Evolutionary conservation across 1,284 basidiomycete genomes (phyloP).

Genomic region (Irpex rosettiformis): DNA sequence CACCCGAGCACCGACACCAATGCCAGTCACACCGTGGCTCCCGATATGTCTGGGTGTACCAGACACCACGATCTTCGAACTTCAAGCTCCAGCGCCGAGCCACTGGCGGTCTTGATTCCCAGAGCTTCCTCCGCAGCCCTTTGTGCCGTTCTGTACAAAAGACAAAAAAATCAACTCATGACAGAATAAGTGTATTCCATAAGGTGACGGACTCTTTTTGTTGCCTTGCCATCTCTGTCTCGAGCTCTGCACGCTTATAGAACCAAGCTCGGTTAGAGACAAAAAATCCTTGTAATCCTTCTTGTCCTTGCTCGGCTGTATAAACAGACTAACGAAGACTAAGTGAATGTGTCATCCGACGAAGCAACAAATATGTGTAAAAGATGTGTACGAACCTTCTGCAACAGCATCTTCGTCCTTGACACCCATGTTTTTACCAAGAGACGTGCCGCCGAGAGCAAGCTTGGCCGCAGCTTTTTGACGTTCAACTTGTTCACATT

Average conservation of each 20-base stretch:
- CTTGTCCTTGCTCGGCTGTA: constrained; percentile 50
- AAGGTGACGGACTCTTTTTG: constrained; percentile 75
- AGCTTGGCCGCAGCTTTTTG: constrained; percentile 95
- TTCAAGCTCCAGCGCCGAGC: too few relatives aligned
- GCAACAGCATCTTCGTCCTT: constrained; percentile 91
- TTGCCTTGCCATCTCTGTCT: constrained; percentile 85
- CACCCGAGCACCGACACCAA: constrained; percentile 61
- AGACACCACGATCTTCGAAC: constrained; percentile 71
- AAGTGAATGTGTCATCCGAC: constrained; percentile 75
- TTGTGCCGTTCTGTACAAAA: constrained; percentile 49
- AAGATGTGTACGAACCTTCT: constrained; percentile 57
- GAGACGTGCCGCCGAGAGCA: constrained; percentile 84
- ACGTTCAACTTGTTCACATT: constrained; percentile 93
- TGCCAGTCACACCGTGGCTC: constrained; percentile 32
- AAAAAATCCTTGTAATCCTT: constrained; percentile 65
- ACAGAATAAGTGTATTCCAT: too few relatives aligned
- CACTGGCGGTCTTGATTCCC: constrained; percentile 53
- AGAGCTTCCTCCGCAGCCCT: constrained; percentile 65
- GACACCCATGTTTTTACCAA: constrained; percentile 98
- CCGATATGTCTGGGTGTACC: constrained; percentile 72
- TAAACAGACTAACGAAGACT: constrained; percentile 33
- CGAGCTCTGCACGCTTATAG: constrained; percentile 88
- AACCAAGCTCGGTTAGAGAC: constrained; percentile 80
- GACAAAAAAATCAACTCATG: background rate
- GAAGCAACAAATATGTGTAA: constrained; percentile 18